Evolutionary conservation across 805 yeast genomes (phyloP), one percentile per base, ranked within the genome.

Genomic region (Candida tammaniensis): DNA sequence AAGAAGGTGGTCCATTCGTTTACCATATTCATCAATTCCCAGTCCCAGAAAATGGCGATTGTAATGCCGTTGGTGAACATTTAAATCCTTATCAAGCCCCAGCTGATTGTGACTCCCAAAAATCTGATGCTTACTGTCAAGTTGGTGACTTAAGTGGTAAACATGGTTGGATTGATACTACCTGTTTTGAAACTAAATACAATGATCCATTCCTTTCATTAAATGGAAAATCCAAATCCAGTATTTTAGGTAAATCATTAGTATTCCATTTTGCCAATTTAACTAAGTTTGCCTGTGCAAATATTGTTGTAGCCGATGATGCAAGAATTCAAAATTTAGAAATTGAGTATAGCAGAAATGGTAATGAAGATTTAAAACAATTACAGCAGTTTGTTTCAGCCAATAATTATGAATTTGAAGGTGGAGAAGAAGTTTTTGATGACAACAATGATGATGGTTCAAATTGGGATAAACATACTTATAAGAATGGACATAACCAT

Each of bases 131-230:
- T 6, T 62, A 54, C 22, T 82, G 87, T 54, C 79, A 79, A 56
- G 75, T 82, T 26, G 91, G 91, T 38, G 89, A 82, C 51, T 73
- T 82, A 47, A 74, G 85, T 22, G 91, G 91, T 27, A 82, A 82
- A 54, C 88, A 82, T 57, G 91, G 91, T 9, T 72, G 62, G 60
- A 78, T 83, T 49, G 72, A 80, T 51, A 70, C 85, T 14, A 80
- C 86, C 9, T 80, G 86, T 52, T 80, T 75, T 55, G 82, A 80
- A 55, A 63, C 76, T 18, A 66, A 68, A 39, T 83, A 78, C 54
- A 59, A 68, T 39, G 89, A 83, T 50, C 82, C 80, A 5, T 82
- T 71, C 54, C 55, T 83, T 35, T 79, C 88, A 0, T 69, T 82
- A 54, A 70, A 78, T 48, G 72, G 74, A 23, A 55, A 59, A 30